Base-by-base conservation (phyloP, 164 flowering plant genomes). In the Vitis labrusca region DNA sequence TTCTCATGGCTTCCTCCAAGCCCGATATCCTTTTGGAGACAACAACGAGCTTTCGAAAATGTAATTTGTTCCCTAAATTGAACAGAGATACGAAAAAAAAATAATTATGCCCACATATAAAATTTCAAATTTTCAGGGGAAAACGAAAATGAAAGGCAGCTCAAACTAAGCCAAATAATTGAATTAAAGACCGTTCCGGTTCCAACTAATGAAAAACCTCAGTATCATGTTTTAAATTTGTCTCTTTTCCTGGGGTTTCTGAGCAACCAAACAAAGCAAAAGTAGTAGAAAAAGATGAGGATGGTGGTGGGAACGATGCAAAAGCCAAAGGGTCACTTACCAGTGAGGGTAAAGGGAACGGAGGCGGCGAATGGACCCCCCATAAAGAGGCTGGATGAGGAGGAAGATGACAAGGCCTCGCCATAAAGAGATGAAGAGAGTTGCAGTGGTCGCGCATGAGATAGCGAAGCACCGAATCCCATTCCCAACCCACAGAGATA, bases 1-100 rank as follows among this genome's bases (percentile, higher is more conserved):
- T 85, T 74, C 86, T 84, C 78, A 91, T 81, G 51, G 94, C 91
- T 78, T 91, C 98, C 78, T 88, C 93, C 64, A 94, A 78, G 9
- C 93, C 93, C 0, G 88, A 86, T 17, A 85, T 7, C 76, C 67
- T 90, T 83, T 77, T 90, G 0, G 89, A 57, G 70, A 70, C 27
- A 68, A 91, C 71, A 11, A 75, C 70, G 9, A 79, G 68, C 53
- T 71, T 79, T 7, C 50, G 64, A 47, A 44, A 27, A 63, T 44
- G 47, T 11, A 52, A 30, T 23, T 60, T 68, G 61, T 74, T 72
- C 30, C 83, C 84, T 82, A 76, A 66, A 78, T 49, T 70, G 3
- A 14, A 60, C 63, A 72, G 65, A 66, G 10, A 51, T 16, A 17
- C 56, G 37, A 23, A 50, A 32, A 62, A 14, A 72, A 10, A 10